Base-by-base conservation (phyloP, 192 early-diverging fungal genomes). In the Coemansia sp. region DNA sequence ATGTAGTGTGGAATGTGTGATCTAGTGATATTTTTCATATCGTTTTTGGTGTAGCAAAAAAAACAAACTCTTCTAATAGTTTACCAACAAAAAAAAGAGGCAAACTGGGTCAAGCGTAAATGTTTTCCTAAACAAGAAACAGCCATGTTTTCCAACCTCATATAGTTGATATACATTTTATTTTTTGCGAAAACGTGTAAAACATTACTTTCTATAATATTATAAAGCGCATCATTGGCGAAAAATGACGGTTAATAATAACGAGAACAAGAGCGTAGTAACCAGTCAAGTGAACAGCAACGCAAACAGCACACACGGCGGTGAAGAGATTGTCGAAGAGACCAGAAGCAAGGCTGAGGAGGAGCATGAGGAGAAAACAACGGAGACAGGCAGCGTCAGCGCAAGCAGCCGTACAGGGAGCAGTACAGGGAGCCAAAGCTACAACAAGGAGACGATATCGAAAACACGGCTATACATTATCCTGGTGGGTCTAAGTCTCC, bases 401-500 rank as follows among this genome's bases (percentile, higher is more conserved):
- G 21, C 26, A 41, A 52, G 63, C 9, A n/a, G n/a, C n/a, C n/a
- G n/a, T n/a, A n/a, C n/a, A n/a, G n/a, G n/a, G n/a, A 43, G 60
- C 16, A 78, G 71, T 24, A 34, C 67, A 20, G 41, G 60, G 23
- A 68, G 64, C 62, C 59, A 66, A 38, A 64, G 53, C 36, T 72
- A 61, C 43, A 70, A 60, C 59, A 75, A 75, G 35, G 77, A 69
- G 18, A 51, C 53, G 53, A 74, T 71, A 26, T 20, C 58, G 4
- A 66, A 62, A 21, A 23, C 6, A 20, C 62, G 52, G 11, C 35
- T 71, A 9, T 60, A 72, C 56, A 6, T 68, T 12, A 75, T 75
- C 41, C 49, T 75, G 16, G 45, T 44, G 1, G 76, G 81, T 0
- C 64, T 77, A 0, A 66, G 70, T 30, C 55, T 89, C 21, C 67